These are phyloP conservation scores for Chondrostereum purpureum DNA, from an alignment of 1,284 basidiomycete species.

Conservation along the genomic window DNA sequence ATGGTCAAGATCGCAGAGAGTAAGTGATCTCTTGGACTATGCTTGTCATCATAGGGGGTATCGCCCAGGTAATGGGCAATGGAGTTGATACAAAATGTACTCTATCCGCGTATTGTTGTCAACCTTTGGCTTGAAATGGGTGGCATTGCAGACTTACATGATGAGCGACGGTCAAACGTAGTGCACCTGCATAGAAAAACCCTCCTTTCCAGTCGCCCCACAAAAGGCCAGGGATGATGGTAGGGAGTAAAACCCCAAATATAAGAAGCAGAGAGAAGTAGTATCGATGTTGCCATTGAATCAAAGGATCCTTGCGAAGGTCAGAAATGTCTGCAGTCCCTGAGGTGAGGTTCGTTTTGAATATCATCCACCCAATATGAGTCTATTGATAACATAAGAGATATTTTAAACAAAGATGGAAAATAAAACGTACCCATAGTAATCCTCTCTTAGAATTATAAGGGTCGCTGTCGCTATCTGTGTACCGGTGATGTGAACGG, in stretches of 20 bases:
- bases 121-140: not conserved
- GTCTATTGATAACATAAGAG: conserved; percentile 21
- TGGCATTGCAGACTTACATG: conserved; percentile 46
- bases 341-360: conserved; percentile 75
- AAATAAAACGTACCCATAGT: conserved; percentile 27
- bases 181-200: conserved; percentile 68
- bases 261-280: conserved; percentile 61
- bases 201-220: conserved; percentile 79
- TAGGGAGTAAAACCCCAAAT: conserved; percentile 66
- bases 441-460: conserved; percentile 75
- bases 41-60: conserved; percentile 80
- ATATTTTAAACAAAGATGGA: not conserved
- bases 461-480: conserved; percentile 82
- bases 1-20: conserved; percentile 75
- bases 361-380: conserved; percentile 80
- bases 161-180: conserved; percentile 71
- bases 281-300: conserved; percentile 74
- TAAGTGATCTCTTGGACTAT: conserved; percentile 72
- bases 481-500: conserved; percentile 81
- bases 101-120: too few species aligned
- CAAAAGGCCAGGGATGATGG: conserved; percentile 56
- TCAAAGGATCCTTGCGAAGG: conserved; percentile 58
- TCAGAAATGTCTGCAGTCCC: conserved; percentile 77
- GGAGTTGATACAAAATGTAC: conserved; percentile 86
- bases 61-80: conserved; percentile 83